Evolutionary conservation across 176 grass and related monocot species (phyloP).

Genomic region (Areca catechu): DNA sequence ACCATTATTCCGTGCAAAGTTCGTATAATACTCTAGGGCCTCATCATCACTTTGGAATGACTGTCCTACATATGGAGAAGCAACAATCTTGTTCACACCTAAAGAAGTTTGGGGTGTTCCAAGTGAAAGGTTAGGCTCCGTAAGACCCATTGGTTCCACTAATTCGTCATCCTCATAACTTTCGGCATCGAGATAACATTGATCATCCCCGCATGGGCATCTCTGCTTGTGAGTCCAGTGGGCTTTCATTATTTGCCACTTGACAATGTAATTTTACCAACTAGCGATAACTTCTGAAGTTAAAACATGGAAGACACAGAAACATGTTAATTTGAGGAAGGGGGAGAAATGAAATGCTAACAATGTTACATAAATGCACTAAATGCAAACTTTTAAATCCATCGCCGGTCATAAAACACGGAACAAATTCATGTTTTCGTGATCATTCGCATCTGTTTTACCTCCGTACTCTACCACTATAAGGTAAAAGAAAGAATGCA

Average conservation of each 20-base stretch:
- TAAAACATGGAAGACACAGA: no score
- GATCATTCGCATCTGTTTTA: no score
- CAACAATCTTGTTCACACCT: slow-evolving; percentile 3
- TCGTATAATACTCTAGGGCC: slow-evolving; percentile 41
- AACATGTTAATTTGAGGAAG: no score
- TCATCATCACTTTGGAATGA: slow-evolving; percentile 37
- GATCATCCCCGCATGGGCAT: slow-evolving; percentile 29
- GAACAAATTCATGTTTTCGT: no score
- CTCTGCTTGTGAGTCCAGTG: not conserved
- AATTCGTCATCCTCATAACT: slow-evolving; percentile 22
- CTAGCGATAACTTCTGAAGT: no score
- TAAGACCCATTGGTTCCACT: not conserved
- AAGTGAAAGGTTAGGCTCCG: slow-evolving; percentile 9
- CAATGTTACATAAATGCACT: no score
- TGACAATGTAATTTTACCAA: not conserved
- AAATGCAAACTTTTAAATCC: no score
- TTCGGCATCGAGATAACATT: slow-evolving; percentile 22
- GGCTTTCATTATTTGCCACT: slow-evolving; percentile 10
- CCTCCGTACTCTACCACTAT: no score
- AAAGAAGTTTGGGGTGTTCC: slow-evolving; percentile 4
- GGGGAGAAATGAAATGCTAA: no score
- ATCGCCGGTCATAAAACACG: no score
- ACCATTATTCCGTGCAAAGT: slow-evolving; percentile 33
- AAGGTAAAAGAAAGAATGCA: no score
- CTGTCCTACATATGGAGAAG: slow-evolving; percentile 30